Evolutionary conservation across 306 rosid genomes (phyloP).

Genomic region (Hippophae gyantsensis): DNA sequence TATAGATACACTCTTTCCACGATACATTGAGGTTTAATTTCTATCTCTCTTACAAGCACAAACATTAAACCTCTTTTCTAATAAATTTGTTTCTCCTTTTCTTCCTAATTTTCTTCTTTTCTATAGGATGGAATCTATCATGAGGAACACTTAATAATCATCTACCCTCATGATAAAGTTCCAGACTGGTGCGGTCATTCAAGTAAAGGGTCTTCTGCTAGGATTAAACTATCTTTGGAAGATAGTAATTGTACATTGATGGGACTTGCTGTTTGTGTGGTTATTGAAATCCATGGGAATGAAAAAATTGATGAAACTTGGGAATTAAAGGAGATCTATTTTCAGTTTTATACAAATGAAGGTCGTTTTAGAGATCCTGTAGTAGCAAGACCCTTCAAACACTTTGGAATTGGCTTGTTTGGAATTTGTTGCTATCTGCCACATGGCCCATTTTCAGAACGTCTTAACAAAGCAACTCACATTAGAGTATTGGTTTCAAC

Average conservation of each 20-base stretch:
- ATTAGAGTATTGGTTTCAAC: neutral
- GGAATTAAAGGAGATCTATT: neutral
- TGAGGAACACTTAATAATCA: too few relatives aligned
- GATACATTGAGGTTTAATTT: conserved; percentile 8
- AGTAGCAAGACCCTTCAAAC: neutral
- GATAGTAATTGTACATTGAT: neutral
- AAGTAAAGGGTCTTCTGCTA: neutral
- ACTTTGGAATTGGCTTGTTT: neutral
- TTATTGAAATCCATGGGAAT: neutral
- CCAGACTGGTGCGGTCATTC: neutral
- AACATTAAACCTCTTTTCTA: neutral
- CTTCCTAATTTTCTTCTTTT: neutral
- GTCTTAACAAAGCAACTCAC: neutral
- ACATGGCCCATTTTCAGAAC: neutral
- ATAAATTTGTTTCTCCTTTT: neutral
- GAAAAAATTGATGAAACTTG: neutral
- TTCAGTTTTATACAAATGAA: neutral
- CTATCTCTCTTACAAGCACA: neutral
- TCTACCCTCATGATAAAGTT: neutral
- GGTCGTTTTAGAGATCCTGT: neutral
- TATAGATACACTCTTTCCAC: neutral
- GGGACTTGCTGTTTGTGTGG: conserved; percentile 6
- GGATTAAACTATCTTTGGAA: neutral
- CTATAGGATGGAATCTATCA: neutral
- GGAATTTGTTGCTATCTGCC: neutral